phyloP scores from a whole-genome alignment of 805 yeast species.

The Lipomyces chichibuensis region DNA sequence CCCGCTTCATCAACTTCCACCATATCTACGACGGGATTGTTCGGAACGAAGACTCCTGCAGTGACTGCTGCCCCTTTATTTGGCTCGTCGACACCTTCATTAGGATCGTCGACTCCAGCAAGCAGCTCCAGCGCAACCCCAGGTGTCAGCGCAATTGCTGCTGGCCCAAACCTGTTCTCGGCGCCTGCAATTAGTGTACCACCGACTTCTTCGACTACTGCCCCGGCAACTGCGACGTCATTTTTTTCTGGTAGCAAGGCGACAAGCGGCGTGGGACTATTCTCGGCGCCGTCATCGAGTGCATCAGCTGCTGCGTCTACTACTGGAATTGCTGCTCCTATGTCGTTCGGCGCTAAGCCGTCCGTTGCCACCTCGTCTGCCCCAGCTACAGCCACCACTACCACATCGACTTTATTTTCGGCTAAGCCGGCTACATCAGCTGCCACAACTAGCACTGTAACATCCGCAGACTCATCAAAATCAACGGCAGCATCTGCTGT shows the following conservation, averaged over 20 bases:
- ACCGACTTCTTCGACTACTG: slow-evolving; percentile 5
- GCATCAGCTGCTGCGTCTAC: not conserved
- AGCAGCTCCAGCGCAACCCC: slow-evolving; percentile 6
- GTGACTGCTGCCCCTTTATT: slow-evolving; percentile 10
- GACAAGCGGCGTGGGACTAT: not conserved
- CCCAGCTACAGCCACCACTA: slow-evolving; percentile 4
- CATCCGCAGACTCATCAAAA: slow-evolving; percentile 22
- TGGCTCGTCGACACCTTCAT: slow-evolving; percentile 9
- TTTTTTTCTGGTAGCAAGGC: slow-evolving; percentile 7
- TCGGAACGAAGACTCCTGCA: slow-evolving; percentile 31
- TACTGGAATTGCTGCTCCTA: slow-evolving; percentile 3
- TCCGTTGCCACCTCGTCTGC: slow-evolving; percentile 11
- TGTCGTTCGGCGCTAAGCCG: not conserved
- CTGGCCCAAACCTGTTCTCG: not conserved
- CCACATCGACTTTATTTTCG: slow-evolving; percentile 1
- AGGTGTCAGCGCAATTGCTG: slow-evolving; percentile 19
- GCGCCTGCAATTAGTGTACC: not conserved
- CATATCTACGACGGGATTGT: slow-evolving; percentile 17
- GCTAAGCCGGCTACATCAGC: slow-evolving; percentile 7
- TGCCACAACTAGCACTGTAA: slow-evolving; percentile 3
- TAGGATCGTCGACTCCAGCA: not conserved
- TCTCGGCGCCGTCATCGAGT: not conserved
- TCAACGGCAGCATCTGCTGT: slow-evolving; percentile 41
- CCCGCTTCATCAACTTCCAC: slow-evolving; percentile 8
- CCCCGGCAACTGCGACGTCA: slow-evolving; percentile 21